phyloP scores from a whole-genome alignment of 1,139 yeast genomes.

The Maudiozyma humilis region DNA sequence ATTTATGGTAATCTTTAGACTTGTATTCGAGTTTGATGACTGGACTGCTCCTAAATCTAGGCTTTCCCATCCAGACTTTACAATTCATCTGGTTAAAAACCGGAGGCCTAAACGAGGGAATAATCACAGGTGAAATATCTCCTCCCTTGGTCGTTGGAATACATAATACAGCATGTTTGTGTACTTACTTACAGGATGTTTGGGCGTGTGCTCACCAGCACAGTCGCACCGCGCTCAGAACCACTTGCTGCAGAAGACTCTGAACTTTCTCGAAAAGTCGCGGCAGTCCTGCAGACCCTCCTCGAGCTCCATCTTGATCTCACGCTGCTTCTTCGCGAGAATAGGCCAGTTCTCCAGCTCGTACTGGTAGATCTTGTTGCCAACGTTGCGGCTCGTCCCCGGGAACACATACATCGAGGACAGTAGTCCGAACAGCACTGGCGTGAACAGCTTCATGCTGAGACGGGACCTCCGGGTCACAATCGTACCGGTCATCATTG shows the following conservation, averaged over 20 bases:
- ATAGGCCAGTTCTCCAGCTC: constrained; percentile 61
- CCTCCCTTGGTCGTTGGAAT: not conserved
- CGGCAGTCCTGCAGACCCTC: constrained; percentile 12
- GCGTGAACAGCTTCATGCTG: constrained; percentile 50
- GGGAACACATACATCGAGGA: constrained; percentile 77
- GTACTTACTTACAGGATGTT: constrained; percentile 2
- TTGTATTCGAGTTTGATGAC: no score
- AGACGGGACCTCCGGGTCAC: constrained; percentile 63
- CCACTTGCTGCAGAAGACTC: constrained; percentile 5
- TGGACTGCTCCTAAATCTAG: no score
- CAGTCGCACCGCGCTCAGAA: not conserved
- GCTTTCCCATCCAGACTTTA: no score
- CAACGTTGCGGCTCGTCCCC: constrained; percentile 60
- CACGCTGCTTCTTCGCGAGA: constrained; percentile 59
- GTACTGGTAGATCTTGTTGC: constrained; percentile 51
- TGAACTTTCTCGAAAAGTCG: constrained; percentile 5
- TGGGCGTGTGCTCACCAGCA: not conserved
- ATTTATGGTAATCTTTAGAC: no score
- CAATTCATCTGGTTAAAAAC: no score
- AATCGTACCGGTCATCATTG: constrained; percentile 74
- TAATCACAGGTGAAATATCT: no score
- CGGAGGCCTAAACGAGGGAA: no score
- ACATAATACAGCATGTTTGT: not conserved
- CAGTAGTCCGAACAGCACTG: constrained; percentile 56
- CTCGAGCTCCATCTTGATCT: constrained; percentile 27